Percentiles rank a stretch among this genome's conserved stretches.
These are phyloP conservation scores for Podospora sp. DNA, from an alignment of 495 filamentous ascomycete species.

Conservation along the genomic window DNA sequence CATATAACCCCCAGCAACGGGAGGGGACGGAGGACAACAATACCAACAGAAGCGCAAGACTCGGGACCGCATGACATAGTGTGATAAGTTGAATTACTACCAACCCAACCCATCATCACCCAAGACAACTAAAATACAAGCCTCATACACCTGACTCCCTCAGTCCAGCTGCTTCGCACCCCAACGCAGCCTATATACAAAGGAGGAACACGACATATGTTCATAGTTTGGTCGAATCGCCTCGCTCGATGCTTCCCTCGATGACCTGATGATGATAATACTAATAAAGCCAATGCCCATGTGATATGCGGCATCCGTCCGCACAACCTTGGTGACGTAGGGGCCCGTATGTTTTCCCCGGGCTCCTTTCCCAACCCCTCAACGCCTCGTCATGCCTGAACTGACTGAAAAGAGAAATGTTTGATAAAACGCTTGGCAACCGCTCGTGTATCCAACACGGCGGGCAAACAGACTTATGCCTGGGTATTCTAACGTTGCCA, in stretches of 20 bases:
- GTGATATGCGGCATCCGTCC: not conserved
- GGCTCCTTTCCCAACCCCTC: not conserved
- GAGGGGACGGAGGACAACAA: too few relatives aligned
- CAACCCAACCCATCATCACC: not conserved
- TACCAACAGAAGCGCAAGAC: not conserved
- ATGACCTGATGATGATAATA: constrained; percentile 1
- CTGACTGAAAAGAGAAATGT: constrained; percentile 3
- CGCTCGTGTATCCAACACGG: constrained; percentile 10
- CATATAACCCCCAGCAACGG: too few relatives aligned
- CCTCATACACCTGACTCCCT: not conserved
- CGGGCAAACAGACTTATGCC: not conserved
- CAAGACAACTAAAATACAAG: not conserved
- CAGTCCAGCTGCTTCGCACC: not conserved
- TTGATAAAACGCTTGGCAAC: not conserved
- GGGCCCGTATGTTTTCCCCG: not conserved
- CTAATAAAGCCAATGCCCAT: not conserved
- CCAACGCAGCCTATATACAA: constrained; percentile 5
- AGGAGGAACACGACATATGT: constrained; percentile 3
- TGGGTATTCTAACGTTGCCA: not conserved
- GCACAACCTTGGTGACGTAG: not conserved
- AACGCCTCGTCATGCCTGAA: constrained; percentile 9
- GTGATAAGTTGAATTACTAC: not conserved
- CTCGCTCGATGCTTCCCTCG: not conserved
- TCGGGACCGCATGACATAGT: not conserved
- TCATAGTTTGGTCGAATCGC: not conserved